Evolutionary conservation across 1,284 basidiomycete species (phyloP), one percentile per base, ranked within the genome.

Genomic region (Apiotrichum mycotoxinovorans): DNA sequence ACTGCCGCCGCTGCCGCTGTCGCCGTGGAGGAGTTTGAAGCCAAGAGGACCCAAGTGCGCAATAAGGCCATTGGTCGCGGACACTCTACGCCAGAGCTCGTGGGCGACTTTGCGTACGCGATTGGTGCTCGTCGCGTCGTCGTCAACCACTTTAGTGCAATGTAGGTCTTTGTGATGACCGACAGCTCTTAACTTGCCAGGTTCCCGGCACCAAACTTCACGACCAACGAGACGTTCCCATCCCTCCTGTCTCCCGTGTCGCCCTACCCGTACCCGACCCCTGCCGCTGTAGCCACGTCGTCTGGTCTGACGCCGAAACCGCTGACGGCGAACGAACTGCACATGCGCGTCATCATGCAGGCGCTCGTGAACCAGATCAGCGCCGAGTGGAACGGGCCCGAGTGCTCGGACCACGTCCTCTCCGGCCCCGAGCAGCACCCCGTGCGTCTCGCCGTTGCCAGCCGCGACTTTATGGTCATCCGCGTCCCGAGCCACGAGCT

Each of bases 11-110:
- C 73, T 76, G 40, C 79, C 83, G 69, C 75, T 80, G 50, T 81
- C 77, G 54, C 78, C 80, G 70, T 72, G 46, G 66, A 70, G 45
- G 78, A 79, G n/a, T 66, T 71, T 43, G 61, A 64, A 20, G 56
- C 62, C 38, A 70, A 74, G 41, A 66, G 70, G 8, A 78, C 78
- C 35, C 78, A 76, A n/a, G 84, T 91, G 1, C 66, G 73, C 46
- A 74, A 78, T 61, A 87, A 85, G 65, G 83, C 85, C 4, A 70
- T 83, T 25, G 77, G 79, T 45, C 80, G 87, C 58, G 91, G 91
- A 0, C 92, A 95, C 74, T 92, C 90, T 22, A 87, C 87, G 0
- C 87, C 91, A 0, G 80, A 79, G 25, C 88, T 89, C 82, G 92
- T 90, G 1, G 92, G 91, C 12, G 79, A 74, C 34, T 93, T 93